phyloP scores from a whole-genome alignment of 192 early-diverging fungal genomes.

The Rhizophagus prolifer region DNA sequence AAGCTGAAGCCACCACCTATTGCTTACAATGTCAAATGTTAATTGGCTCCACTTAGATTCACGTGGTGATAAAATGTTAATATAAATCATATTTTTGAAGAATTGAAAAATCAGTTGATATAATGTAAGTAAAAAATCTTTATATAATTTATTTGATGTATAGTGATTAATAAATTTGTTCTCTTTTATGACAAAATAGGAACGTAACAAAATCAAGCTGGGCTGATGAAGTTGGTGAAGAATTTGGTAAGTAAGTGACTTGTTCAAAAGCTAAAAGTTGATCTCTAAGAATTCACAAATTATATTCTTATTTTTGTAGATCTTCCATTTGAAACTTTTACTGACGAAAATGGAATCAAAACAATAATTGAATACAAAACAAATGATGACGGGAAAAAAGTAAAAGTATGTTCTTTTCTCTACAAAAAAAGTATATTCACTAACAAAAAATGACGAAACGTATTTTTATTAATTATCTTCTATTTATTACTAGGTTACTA shows the following conservation, averaged over 20 bases:
- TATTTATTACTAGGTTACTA: slow-evolving; percentile 58
- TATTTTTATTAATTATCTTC: neutral
- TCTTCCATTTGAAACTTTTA: slow-evolving; percentile 47
- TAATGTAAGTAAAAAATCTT: neutral
- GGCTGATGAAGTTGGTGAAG: slow-evolving; percentile 77
- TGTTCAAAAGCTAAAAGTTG: too few relatives aligned
- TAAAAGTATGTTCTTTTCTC: slow-evolving; percentile 60
- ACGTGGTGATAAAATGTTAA: too few relatives aligned
- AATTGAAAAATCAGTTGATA: neutral
- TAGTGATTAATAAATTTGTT: neutral
- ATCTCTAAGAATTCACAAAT: neutral
- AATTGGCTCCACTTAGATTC: too few relatives aligned
- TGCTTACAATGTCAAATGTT: too few relatives aligned
- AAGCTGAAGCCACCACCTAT: too few relatives aligned
- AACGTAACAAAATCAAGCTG: slow-evolving; percentile 56
- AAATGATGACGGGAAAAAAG: slow-evolving; percentile 92
- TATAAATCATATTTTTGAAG: too few relatives aligned
- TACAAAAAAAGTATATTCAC: neutral
- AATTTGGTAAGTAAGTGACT: slow-evolving; percentile 42
- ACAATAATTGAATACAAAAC: slow-evolving; percentile 75
- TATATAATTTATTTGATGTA: neutral
- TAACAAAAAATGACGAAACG: too few relatives aligned
- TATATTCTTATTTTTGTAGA: neutral
- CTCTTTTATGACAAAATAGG: slow-evolving; percentile 16
- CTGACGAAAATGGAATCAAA: slow-evolving; percentile 79